These are phyloP conservation scores for Neoscytalidium dimidiatum DNA, from an alignment of 2,329 filamentous ascomycete genomes.

Conservation along the genomic window DNA sequence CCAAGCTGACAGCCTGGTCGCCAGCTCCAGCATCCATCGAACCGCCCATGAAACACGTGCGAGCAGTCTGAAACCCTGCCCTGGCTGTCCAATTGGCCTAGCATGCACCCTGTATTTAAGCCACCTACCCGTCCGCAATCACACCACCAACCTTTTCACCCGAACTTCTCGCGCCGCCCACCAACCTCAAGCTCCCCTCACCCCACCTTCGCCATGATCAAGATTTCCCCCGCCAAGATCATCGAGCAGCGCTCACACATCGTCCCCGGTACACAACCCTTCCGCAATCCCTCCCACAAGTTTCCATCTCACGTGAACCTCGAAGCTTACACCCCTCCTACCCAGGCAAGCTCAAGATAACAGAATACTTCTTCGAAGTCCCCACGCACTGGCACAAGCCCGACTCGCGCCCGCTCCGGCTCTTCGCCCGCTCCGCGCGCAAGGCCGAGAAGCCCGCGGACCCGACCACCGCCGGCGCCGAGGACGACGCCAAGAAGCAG, in stretches of 20 bases:
- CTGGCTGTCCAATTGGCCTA: background rate
- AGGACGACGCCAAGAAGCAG: slow-evolving; percentile 47
- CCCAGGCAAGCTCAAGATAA: slow-evolving; percentile 71
- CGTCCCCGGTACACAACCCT: slow-evolving; percentile 40
- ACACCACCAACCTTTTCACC: background rate
- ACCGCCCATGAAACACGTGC: background rate
- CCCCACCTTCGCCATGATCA: slow-evolving; percentile 23
- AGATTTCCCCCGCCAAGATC: slow-evolving; percentile 49
- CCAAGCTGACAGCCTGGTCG: background rate
- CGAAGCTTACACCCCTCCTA: background rate
- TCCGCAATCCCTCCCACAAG: background rate
- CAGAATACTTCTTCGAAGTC: slow-evolving; percentile 77
- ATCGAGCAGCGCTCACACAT: slow-evolving; percentile 48
- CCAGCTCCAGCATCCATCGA: background rate
- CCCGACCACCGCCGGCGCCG: slow-evolving; percentile 45
- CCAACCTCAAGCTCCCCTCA: background rate
- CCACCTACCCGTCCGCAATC: too few species aligned
- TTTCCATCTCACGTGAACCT: too few species aligned
- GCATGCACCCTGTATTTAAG: background rate
- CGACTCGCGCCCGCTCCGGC: slow-evolving; percentile 51
- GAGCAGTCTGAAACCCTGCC: background rate
- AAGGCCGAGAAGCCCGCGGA: slow-evolving; percentile 66
- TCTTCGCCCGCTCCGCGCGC: slow-evolving; percentile 76
- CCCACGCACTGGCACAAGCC: slow-evolving; percentile 16
- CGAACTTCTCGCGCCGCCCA: background rate